Evolutionary conservation across 2,329 filamentous ascomycete species (phyloP).

Genomic region (Furcasterigmium furcatum): DNA sequence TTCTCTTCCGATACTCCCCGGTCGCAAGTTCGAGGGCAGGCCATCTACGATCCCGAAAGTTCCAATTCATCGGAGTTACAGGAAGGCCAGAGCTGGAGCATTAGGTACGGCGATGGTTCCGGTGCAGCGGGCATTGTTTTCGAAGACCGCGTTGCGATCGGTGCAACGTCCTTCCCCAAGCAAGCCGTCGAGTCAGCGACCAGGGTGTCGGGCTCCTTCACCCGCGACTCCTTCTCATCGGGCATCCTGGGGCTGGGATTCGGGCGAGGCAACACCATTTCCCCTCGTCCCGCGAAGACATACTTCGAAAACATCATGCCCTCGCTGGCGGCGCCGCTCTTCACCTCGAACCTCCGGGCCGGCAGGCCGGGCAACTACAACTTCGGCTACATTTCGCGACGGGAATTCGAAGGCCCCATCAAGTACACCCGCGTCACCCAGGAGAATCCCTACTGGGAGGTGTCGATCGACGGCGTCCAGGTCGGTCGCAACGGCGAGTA

Average conservation of each 20-base stretch:
- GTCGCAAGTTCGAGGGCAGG: constrained; percentile 46
- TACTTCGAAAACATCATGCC: constrained; percentile 30
- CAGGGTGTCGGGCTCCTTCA: constrained; percentile 45
- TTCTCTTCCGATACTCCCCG: constrained; percentile 57
- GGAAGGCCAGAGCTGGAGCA: constrained; percentile 45
- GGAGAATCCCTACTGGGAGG: constrained; percentile 58
- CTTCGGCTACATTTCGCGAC: constrained; percentile 48
- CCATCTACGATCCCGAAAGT: constrained; percentile 49
- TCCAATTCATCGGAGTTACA: constrained; percentile 40
- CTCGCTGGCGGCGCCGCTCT: constrained; percentile 24
- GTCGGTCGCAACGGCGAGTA: constrained; percentile 32
- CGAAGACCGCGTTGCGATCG: constrained; percentile 60
- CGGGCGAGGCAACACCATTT: constrained; percentile 27
- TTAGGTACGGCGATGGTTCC: constrained; percentile 64
- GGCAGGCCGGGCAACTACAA: constrained; percentile 31
- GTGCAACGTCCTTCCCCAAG: constrained; percentile 50
- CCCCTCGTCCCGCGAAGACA: constrained; percentile 24
- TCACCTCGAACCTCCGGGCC: constrained; percentile 30
- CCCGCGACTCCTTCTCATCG: constrained; percentile 27
- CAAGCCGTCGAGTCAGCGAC: constrained; percentile 67
- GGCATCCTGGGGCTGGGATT: constrained; percentile 31
- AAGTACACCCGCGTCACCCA: constrained; percentile 50
- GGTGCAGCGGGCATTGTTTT: constrained; percentile 63
- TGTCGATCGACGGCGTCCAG: constrained; percentile 53
- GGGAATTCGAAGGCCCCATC: constrained; percentile 54